These are phyloP conservation scores for Myxozyma sirexii DNA, from an alignment of 805 yeast species.

Conservation along the genomic window DNA sequence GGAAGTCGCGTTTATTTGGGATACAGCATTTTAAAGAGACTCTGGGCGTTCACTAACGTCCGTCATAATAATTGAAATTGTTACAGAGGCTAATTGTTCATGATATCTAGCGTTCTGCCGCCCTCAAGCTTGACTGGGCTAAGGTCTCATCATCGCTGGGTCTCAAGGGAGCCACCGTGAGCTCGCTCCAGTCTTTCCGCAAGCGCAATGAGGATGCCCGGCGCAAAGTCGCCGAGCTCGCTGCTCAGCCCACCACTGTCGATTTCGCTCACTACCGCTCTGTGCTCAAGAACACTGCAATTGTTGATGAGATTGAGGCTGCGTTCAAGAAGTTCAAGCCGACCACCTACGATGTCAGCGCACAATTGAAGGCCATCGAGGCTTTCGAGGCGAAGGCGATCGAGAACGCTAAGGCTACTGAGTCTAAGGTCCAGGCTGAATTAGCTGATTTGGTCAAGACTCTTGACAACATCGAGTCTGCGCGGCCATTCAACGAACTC, in stretches of 20 bases:
- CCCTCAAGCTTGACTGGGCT: conserved; percentile 93
- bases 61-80: too few relatives aligned
- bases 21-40: neutral
- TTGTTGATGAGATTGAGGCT: conserved; percentile 78
- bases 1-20: neutral
- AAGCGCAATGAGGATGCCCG: conserved; percentile 99
- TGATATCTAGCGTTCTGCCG: conserved; percentile 39
- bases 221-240: conserved; percentile 70
- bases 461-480: conserved; percentile 88
- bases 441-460: conserved; percentile 83
- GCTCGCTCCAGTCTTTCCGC: conserved; percentile 86
- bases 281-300: conserved; percentile 75
- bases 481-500: conserved; percentile 96
- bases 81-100: neutral
- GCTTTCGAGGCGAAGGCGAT: conserved; percentile 93
- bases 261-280: conserved; percentile 82
- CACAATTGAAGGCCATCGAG: conserved; percentile 88
- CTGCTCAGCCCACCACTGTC: conserved; percentile 71
- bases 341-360: conserved; percentile 78
- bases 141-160: conserved; percentile 86
- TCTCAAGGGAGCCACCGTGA: conserved; percentile 87
- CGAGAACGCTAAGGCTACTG: conserved; percentile 93
- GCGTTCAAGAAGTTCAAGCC: conserved; percentile 79
- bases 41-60: neutral
- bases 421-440: conserved; percentile 83